These are phyloP conservation scores for Magnaporthiopsis incrustans DNA, from an alignment of 2,329 filamentous ascomycete species.

Conservation along the genomic window DNA sequence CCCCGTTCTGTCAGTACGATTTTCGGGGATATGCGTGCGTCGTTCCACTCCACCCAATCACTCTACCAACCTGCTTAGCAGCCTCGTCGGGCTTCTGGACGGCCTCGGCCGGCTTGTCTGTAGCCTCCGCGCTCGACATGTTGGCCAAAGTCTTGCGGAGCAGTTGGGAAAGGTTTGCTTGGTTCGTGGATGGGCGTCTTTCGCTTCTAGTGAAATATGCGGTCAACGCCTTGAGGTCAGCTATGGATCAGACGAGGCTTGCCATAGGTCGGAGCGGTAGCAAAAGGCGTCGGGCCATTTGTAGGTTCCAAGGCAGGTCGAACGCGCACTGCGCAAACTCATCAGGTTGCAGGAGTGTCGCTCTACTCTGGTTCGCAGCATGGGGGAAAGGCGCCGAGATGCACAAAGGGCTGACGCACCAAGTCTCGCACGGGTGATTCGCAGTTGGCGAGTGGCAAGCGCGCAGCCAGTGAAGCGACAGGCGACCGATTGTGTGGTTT, in stretches of 20 bases:
- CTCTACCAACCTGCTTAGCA: constrained; percentile 9
- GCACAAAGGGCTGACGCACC: background rate
- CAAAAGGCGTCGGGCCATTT: background rate
- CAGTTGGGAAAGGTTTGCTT: background rate
- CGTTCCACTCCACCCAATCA: background rate
- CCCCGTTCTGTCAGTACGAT: background rate
- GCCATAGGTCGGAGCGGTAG: background rate
- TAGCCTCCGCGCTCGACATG: constrained; percentile 26
- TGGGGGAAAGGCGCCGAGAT: background rate
- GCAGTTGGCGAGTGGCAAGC: background rate
- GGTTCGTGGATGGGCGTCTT: background rate
- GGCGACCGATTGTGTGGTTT: background rate
- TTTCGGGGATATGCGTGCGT: constrained; percentile 5
- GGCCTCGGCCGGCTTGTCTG: constrained; percentile 25
- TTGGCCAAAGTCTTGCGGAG: background rate
- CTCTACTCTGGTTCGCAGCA: background rate
- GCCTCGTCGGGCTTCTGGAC: constrained; percentile 20
- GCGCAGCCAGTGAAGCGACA: background rate
- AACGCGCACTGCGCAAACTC: background rate
- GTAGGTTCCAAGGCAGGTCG: background rate
- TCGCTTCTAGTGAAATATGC: background rate
- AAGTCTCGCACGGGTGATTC: background rate
- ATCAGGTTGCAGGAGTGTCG: background rate
- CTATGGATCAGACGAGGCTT: background rate
- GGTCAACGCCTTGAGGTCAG: background rate